Conservation (phyloP, 306 rosid genomes). For the Oemleria cerasiformis region DNA sequence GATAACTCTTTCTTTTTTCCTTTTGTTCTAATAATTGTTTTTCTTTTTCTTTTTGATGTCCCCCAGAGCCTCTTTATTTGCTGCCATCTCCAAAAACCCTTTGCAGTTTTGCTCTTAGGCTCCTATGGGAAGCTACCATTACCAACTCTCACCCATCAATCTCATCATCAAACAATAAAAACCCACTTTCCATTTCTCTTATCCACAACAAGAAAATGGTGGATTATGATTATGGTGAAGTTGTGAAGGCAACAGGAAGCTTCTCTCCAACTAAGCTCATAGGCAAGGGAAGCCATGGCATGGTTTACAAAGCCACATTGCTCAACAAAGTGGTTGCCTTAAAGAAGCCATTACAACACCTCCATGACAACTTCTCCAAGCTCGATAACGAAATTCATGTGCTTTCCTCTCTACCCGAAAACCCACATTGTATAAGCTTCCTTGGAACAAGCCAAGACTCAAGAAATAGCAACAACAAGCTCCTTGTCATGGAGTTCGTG, state of each 20-base stretch:
- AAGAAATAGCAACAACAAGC: background rate
- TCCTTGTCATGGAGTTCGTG: conserved; percentile 55
- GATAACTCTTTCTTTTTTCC: conserved; percentile 5
- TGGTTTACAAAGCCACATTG: conserved; percentile 37
- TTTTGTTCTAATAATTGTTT: background rate
- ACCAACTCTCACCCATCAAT: conserved; percentile 10
- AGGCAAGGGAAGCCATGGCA: conserved; percentile 69
- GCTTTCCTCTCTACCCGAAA: conserved; percentile 15
- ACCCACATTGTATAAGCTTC: conserved; percentile 32
- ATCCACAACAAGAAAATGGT: conserved; percentile 14
- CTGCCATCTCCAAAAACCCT: conserved; percentile 35
- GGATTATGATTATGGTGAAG: conserved; percentile 41
- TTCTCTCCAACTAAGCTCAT: conserved; percentile 38
- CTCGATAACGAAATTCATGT: conserved; percentile 45
- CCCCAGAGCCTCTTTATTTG: conserved; percentile 42
- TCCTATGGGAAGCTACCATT: no score
- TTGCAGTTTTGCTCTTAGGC: background rate
- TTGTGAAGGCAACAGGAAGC: conserved; percentile 40
- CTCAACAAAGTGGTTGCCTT: conserved; percentile 36
- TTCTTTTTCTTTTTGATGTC: conserved; percentile 17
- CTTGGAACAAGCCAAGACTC: conserved; percentile 38
- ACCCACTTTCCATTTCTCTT: background rate
- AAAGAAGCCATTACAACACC: conserved; percentile 34
- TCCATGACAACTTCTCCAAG: conserved; percentile 12
- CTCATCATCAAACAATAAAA: background rate